Evolutionary conservation across 2,329 filamentous ascomycete species (phyloP).

Genomic region (Trichocomaceae sp.): DNA sequence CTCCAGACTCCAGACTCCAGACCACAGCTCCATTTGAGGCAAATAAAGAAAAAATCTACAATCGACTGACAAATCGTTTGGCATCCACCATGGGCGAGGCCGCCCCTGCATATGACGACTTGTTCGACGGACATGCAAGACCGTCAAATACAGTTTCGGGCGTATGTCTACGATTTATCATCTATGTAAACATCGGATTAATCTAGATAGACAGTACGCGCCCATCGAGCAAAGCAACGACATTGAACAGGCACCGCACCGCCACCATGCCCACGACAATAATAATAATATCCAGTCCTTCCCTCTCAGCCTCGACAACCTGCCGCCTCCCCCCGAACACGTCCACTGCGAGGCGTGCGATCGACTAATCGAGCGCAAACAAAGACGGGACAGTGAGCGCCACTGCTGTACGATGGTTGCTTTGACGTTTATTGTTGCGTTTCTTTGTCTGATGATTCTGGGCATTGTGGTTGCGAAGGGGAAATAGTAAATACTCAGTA

Average conservation of each 20-base stretch:
- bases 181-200: background rate
- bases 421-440: constrained; percentile 6
- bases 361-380: constrained; percentile 4
- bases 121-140: constrained; percentile 1
- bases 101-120: constrained; percentile 4
- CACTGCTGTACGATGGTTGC: constrained; percentile 12
- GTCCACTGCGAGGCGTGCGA: constrained; percentile 7
- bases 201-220: background rate
- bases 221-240: background rate
- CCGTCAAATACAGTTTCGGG: background rate
- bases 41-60: no score
- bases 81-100: constrained; percentile 6
- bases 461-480: background rate
- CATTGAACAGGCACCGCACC: background rate
- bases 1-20: no score
- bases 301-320: background rate
- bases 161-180: background rate
- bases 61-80: no score
- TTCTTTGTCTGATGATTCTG: constrained; percentile 6
- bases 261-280: background rate
- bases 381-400: background rate
- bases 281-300: background rate
- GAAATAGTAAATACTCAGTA: no score
- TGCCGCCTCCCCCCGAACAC: background rate
- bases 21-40: no score